Evolutionary conservation across 2,329 filamentous ascomycete species (phyloP), one percentile per base, ranked within the genome.

Genomic region (Emericellopsis cladophorae): DNA sequence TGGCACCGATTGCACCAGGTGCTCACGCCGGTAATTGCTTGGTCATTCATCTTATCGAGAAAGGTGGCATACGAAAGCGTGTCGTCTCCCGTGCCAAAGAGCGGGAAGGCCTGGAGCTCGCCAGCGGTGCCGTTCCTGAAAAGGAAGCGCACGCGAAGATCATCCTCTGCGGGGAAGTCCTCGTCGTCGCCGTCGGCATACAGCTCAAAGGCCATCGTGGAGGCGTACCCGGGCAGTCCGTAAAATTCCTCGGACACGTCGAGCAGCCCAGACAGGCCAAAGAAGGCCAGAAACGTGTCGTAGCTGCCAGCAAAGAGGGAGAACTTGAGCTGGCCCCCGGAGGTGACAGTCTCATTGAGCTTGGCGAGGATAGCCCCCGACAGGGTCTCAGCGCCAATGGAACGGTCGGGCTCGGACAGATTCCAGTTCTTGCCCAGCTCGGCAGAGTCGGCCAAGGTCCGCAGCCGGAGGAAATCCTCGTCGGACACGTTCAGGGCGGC

Each of bases 191-290:
- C 42, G 21, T 52, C 46, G 32, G 46, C 55, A 42, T 54, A 54
- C n/a, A 60, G 51, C 51, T 60, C 58, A 36, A 60, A 60, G 1
- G 51, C 47, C 52, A 60, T 56, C 38, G 58, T 59, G n/a, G 56
- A 54, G 1, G 57, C 57, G 21, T 60, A 60, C 2, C 57, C 54
- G 6, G 57, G 56, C 18, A 60, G 49, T 12, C 57, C 57, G 37
- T 49, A 45, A 40, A 60, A 60, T 43, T 58, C 42, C 2, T 44
- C 40, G 8, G 53, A 56, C 4, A 53, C 45, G 1, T 51, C 41
- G 3, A 51, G 42, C 29, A 60, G 51, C 22, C 48, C 50, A 0
- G 50, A 43, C 11, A 58, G 40, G 14, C 56, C 56, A 33, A 59
- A 59, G 44, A 60, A 60, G 21, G 56, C 50, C n/a, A 60, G 49